A percentile compares a stretch with the other conserved stretches of the same genome.
Evolutionary conservation across 306 rosid genomes (phyloP).

Genomic region (Trifolium dubium): DNA sequence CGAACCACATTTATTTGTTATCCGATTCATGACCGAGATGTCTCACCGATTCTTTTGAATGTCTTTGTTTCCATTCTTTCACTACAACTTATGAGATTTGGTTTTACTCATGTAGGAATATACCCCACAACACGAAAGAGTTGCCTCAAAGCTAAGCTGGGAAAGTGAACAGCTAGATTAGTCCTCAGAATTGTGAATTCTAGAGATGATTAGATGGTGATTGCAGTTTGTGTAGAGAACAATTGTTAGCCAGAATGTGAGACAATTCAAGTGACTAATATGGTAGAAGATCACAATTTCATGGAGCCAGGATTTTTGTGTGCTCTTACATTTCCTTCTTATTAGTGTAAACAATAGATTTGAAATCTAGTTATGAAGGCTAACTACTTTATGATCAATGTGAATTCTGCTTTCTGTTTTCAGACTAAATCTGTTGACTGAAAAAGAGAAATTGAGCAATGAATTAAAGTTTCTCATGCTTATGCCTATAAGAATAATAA

Average conservation of each 20-base stretch:
- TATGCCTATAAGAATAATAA: no score
- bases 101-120: slow-evolving; percentile 59
- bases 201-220: slow-evolving; percentile 50
- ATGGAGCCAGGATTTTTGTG: slow-evolving; percentile 39
- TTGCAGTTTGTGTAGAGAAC: slow-evolving; percentile 37
- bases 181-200: slow-evolving; percentile 54
- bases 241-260: slow-evolving; percentile 42
- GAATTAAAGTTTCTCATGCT: neutral
- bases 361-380: slow-evolving; percentile 38
- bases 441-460: neutral
- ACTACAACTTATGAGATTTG: neutral
- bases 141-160: slow-evolving; percentile 93
- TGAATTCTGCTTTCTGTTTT: slow-evolving; percentile 13
- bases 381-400: slow-evolving; percentile 36
- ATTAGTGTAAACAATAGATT: slow-evolving; percentile 50
- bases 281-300: slow-evolving; percentile 55
- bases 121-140: slow-evolving; percentile 84
- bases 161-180: slow-evolving; percentile 66
- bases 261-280: slow-evolving; percentile 42
- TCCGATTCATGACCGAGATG: neutral
- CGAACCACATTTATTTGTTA: neutral
- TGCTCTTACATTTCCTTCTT: slow-evolving; percentile 38
- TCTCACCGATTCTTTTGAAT: neutral
- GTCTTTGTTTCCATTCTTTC: neutral
- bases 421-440: neutral